These are phyloP conservation scores for Kwoniella newhampshirensis DNA, from an alignment of 768 basidiomycete species.

Conservation along the genomic window DNA sequence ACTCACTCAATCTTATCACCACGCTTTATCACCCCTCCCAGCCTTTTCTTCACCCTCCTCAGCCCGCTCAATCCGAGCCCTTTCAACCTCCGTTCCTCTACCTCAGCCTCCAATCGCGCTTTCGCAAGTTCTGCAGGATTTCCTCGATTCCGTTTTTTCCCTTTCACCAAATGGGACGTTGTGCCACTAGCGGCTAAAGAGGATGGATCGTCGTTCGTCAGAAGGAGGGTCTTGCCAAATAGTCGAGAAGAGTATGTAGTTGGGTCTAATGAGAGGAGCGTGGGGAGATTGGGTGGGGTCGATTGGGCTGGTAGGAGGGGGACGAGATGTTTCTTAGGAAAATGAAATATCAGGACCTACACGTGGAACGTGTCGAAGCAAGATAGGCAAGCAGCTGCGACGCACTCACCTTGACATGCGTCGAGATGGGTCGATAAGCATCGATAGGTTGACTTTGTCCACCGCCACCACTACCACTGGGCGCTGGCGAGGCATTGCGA, in stretches of 20 bases:
- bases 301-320: constrained; percentile 27
- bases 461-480: neutral
- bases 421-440: constrained; percentile 16
- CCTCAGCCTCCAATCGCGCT: constrained; percentile 14
- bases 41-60: constrained; percentile 30
- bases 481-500: constrained; percentile 9
- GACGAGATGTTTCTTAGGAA: constrained; percentile 34
- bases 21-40: constrained; percentile 14
- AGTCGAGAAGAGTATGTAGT: constrained; percentile 38
- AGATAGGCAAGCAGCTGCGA: too few relatives aligned
- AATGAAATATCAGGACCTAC: neutral
- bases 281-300: constrained; percentile 18
- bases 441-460: constrained; percentile 10
- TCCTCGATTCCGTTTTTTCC: constrained; percentile 37
- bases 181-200: neutral
- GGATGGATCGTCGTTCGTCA: constrained; percentile 10
- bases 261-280: constrained; percentile 31
- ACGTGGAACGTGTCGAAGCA: too few relatives aligned
- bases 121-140: constrained; percentile 16
- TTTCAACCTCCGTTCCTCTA: constrained; percentile 5
- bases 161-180: constrained; percentile 25
- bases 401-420: constrained; percentile 25
- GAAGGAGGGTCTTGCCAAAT: constrained; percentile 35
- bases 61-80: constrained; percentile 23
- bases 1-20: constrained; percentile 31